A percentile compares a stretch with the other conserved stretches of the same genome.
These are phyloP conservation scores for Arctium minus DNA, from an alignment of 129 eudicot species.

Conservation along the genomic window DNA sequence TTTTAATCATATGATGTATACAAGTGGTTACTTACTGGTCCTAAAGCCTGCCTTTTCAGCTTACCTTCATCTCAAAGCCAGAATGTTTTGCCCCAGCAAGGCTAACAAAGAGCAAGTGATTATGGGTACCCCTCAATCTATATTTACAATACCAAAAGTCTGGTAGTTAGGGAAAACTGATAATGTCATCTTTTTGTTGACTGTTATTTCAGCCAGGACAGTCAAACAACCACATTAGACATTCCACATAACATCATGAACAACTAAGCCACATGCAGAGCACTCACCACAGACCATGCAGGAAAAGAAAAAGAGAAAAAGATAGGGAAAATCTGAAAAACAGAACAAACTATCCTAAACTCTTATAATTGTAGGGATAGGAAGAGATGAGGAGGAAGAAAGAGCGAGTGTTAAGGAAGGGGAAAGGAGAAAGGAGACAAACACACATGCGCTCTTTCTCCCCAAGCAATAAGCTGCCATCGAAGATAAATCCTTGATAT, in stretches of 20 bases:
- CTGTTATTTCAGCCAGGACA: not conserved
- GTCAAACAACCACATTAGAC: constrained; percentile 13
- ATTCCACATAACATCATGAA: constrained; percentile 17
- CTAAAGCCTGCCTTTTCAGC: not conserved
- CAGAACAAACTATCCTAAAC: constrained; percentile 36
- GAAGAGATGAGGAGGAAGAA: constrained; percentile 69
- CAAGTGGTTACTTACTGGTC: not conserved
- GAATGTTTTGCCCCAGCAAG: constrained; percentile 6
- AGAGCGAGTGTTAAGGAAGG: constrained; percentile 86
- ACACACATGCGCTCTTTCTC: constrained; percentile 99
- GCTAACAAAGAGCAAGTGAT: not conserved
- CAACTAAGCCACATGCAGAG: constrained; percentile 23
- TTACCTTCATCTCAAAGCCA: not conserved
- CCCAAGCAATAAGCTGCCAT: constrained; percentile 98
- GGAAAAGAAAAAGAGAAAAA: not conserved
- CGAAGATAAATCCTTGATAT: constrained; percentile 88
- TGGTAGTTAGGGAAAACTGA: not conserved
- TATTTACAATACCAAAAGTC: not conserved
- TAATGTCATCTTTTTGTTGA: not conserved
- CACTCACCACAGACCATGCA: constrained; percentile 18
- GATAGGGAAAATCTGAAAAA: constrained; percentile 3
- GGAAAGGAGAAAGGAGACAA: constrained; percentile 96
- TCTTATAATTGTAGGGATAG: constrained; percentile 51
- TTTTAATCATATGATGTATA: not conserved
- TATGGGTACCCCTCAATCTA: not conserved